These are phyloP conservation scores for Alternaria arborescens DNA, from an alignment of 2,329 filamentous ascomycete species.

Conservation along the genomic window DNA sequence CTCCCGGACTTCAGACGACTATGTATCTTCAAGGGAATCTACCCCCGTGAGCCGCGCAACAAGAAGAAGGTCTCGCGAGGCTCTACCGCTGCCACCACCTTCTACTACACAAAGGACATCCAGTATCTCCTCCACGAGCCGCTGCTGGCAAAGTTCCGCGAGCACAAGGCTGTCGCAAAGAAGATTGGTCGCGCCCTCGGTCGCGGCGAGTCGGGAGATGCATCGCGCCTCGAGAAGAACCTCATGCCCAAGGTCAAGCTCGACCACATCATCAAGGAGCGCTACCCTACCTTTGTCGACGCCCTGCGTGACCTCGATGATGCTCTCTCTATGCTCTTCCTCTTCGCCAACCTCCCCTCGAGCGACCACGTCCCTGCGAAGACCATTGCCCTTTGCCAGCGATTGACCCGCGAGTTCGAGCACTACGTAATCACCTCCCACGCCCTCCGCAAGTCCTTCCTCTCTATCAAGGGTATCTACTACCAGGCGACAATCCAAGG, in stretches of 20 bases:
- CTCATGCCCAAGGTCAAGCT: conserved; percentile 89
- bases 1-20: conserved; percentile 96
- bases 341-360: conserved; percentile 95
- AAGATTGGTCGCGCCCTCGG: conserved; percentile 95
- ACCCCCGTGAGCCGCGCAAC: conserved; percentile 94
- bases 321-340: conserved; percentile 93
- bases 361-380: conserved; percentile 89
- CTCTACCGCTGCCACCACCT: conserved; percentile 89
- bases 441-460: conserved; percentile 91
- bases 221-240: conserved; percentile 87
- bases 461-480: conserved; percentile 99
- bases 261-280: conserved; percentile 96
- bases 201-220: conserved; percentile 88
- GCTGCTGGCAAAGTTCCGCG: conserved; percentile 90
- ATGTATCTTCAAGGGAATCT: conserved; percentile 99
- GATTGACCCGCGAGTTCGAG: conserved; percentile 92
- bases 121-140: conserved; percentile 98
- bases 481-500: conserved; percentile 98
- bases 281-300: conserved; percentile 96
- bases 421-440: conserved; percentile 95
- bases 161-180: conserved; percentile 96
- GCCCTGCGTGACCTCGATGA: conserved; percentile 94
- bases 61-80: conserved; percentile 97
- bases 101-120: conserved; percentile 92
- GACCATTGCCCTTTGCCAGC: conserved; percentile 94